Evolutionary conservation across 305 asterid genomes (phyloP), one percentile per base, ranked within the genome.

Genomic region (Fraxinus xanthoxyloides): DNA sequence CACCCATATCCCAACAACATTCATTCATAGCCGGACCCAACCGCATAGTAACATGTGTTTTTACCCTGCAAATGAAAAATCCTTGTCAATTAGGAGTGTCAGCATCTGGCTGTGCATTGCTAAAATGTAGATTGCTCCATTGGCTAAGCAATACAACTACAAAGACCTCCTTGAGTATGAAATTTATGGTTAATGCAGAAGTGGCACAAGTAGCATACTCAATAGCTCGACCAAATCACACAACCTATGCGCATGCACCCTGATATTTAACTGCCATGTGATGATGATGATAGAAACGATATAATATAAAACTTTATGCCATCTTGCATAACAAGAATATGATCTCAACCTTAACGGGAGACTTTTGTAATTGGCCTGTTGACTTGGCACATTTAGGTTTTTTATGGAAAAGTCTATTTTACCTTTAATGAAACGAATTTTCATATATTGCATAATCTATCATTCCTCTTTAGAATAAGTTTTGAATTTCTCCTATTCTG

Each of bases 1-100:
- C 10, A 3, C n/a, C 35, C 73, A 24, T 28, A 26, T 10, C 5
- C 15, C 15, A 24, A 19, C 72, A 63, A 26, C 17, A 12, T 67
- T 82, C 63, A 88, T 31, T 76, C 84, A 12, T 87, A 85, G 7
- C 75, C 79, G n/a, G 77, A 78, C 51, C 79, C 90, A 79, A 77
- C 81, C 24, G 88, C 76, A 69, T 86, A 90, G 78, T 81, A 87
- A 8, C 89, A 90, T 2, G 86, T 74, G 28, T 90, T 88, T 72
- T 82, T 85, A 72, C 65, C 90, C 92, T 89, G 85, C 88, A 75
- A 0, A 6, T 69, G 4, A 4, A 30, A 48, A 32, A 31, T 4
- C 46, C 31, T 34, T 1, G 35, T 67, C 32, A 24, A 17, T 17
- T 4, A 36, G 34, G 28, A 30, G 7, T 24, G 48, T 32, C 17